A percentile compares a stretch with the other conserved stretches of the same genome.
Conservation (phyloP, 1,284 basidiomycete genomes). For the Gomphus sp. region DNA sequence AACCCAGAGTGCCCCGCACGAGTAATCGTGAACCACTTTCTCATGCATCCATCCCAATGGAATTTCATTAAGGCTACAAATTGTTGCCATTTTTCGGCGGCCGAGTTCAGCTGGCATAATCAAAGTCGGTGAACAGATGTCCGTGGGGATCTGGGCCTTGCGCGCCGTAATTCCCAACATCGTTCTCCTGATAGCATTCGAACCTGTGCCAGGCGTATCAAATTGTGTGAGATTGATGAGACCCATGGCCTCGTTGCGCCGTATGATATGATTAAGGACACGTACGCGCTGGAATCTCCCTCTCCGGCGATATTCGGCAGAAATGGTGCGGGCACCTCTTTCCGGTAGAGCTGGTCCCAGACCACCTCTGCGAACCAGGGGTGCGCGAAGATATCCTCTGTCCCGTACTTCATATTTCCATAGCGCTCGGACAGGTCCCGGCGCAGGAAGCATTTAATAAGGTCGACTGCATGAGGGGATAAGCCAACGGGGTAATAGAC, state of each 20-base stretch:
- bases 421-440: conserved; percentile 86
- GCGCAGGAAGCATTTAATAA: conserved; percentile 88
- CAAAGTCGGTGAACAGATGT: conserved; percentile 55
- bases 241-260: not conserved
- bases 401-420: conserved; percentile 89
- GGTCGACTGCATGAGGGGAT: conserved; percentile 74
- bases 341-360: conserved; percentile 76
- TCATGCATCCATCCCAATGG: not conserved
- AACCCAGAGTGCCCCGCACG: not conserved
- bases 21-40: not conserved
- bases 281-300: conserved; percentile 87
- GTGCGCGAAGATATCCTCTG: conserved; percentile 91
- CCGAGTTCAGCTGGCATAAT: conserved; percentile 33
- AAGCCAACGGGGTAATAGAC: conserved; percentile 90
- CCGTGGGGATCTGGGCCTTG: conserved; percentile 48
- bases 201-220: conserved; percentile 35
- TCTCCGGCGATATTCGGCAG: conserved; percentile 80
- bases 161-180: conserved; percentile 51
- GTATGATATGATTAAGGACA: conserved; percentile 15
- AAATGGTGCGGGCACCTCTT: conserved; percentile 96
- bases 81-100: not conserved
- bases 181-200: conserved; percentile 68
- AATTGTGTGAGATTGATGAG: not conserved
- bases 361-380: conserved; percentile 97
- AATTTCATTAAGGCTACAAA: not conserved